A percentile compares a stretch with the other conserved stretches of the same genome.
phyloP scores from a whole-genome alignment of 1,284 basidiomycete genomes.

The Retiboletus flavoniger region DNA sequence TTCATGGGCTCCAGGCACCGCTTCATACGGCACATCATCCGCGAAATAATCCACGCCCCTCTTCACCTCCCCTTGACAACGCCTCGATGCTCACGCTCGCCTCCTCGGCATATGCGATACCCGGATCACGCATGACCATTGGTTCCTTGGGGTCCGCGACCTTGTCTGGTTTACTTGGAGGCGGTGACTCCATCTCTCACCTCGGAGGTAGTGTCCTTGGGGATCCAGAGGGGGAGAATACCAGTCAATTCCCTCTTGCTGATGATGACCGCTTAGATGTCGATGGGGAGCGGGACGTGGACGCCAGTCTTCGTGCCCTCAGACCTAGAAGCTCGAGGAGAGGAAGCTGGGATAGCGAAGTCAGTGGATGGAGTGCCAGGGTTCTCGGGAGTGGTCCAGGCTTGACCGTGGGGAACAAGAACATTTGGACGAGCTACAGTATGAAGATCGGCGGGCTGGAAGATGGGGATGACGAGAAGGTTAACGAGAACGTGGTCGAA shows the following conservation, averaged over 20 bases:
- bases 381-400: slow-evolving; percentile 45
- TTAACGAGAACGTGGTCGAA: slow-evolving; percentile 11
- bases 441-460: slow-evolving; percentile 49
- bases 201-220: slow-evolving; percentile 52
- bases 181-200: slow-evolving; percentile 70
- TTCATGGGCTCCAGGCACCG: slow-evolving; percentile 66
- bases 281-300: slow-evolving; percentile 58
- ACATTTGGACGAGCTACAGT: slow-evolving; percentile 58
- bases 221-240: slow-evolving; percentile 60
- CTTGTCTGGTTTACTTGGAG: slow-evolving; percentile 48
- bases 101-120: slow-evolving; percentile 82
- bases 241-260: slow-evolving; percentile 61
- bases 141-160: slow-evolving; percentile 45
- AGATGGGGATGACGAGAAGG: slow-evolving; percentile 32
- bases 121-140: slow-evolving; percentile 46
- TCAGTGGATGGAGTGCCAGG: slow-evolving; percentile 79
- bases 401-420: slow-evolving; percentile 47
- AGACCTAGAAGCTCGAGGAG: slow-evolving; percentile 76
- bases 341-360: slow-evolving; percentile 82
- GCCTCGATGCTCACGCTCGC: slow-evolving; percentile 91
- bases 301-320: slow-evolving; percentile 77
- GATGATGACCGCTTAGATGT: slow-evolving; percentile 59
- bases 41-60: slow-evolving; percentile 90
- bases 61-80: slow-evolving; percentile 86
- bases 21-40: slow-evolving; percentile 90